Percentiles rank a stretch among this genome's conserved stretches.
Evolutionary conservation across 2,329 filamentous ascomycete species (phyloP).

Genomic region (Cercospora janseana): DNA sequence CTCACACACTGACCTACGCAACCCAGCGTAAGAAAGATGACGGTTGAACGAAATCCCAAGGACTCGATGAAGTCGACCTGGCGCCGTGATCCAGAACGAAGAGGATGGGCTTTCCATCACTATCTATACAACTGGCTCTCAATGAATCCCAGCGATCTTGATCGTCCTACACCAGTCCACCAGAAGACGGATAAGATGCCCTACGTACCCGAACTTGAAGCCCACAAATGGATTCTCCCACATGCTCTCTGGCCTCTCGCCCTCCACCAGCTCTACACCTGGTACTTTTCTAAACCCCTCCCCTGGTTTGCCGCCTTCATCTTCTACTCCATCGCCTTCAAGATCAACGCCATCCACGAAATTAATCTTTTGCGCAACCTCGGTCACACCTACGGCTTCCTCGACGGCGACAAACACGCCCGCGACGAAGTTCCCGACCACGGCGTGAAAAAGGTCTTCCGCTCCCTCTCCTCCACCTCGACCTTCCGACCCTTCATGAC

Average conservation of each 20-base stretch:
- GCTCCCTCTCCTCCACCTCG: constrained; percentile 21
- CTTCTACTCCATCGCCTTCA: constrained; percentile 44
- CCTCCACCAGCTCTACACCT: constrained; percentile 41
- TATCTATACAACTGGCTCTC: constrained; percentile 20
- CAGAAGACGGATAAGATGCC: constrained; percentile 46
- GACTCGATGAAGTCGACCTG: constrained; percentile 30
- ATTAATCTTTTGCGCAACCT: constrained; percentile 42
- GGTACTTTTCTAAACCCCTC: constrained; percentile 37
- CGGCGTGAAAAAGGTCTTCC: constrained; percentile 24
- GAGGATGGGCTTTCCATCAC: constrained; percentile 22
- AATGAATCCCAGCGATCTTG: constrained; percentile 22
- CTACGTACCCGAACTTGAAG: constrained; percentile 39
- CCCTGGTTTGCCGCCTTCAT: constrained; percentile 36
- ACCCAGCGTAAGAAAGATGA: not conserved
- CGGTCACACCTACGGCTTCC: constrained; percentile 43
- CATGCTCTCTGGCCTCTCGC: constrained; percentile 42
- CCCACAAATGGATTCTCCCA: constrained; percentile 43
- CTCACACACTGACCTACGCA: not conserved
- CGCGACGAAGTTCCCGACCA: constrained; percentile 46
- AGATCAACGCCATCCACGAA: constrained; percentile 43
- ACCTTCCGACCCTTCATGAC: constrained; percentile 24
- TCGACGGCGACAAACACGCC: constrained; percentile 48
- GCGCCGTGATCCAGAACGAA: constrained; percentile 19
- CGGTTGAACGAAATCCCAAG: constrained; percentile 14
- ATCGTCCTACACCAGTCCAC: constrained; percentile 41